Evolutionary conservation across 352 stramenopile species (phyloP), one percentile per base, ranked within the genome.

Genomic region (Pythium brachiatum): DNA sequence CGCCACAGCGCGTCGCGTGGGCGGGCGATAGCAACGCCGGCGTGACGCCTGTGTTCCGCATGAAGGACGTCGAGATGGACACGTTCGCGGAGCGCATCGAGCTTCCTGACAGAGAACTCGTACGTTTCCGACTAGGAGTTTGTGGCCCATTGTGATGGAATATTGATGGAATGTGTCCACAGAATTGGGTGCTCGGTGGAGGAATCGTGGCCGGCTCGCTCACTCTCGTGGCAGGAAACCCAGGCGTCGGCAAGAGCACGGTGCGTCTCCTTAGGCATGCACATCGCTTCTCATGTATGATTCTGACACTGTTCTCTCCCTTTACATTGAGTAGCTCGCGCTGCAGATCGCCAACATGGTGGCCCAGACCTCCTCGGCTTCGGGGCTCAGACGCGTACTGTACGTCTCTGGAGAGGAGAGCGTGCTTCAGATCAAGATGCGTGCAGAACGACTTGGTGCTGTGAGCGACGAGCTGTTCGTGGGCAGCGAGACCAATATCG

Each of bases 351-450:
- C 94, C 20, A 94, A 94, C 51, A 94, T 94, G 87, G 64, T 95
- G 20, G 77, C 85, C 0, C 51, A 53, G 11, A 72, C 64, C 6
- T 29, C 52, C 3, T 36, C 16, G 0, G 31, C 47, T 20, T 43
- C 21, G 1, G 57, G 64, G n/a, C 18, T 34, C 0, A 56, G 56
- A 2, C 81, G 83, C 23, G 94, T 98, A 20, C 78, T 98, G 16
- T 99, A 99, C 68, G 79, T 99, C 4, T 98, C 94, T 2, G 97
- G 97, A 21, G 97, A 99, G 78, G 97, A 99, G 68, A 98, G 94
- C 61, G 76, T 92, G n/a, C 71, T 92, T 34, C 97, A 99, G 73
- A 91, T 99, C 61, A 96, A 95, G 48, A 91, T 96, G 68, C 78
- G 96, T 41, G 96, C 95, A 3, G 74, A 95, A 48, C 77, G 96